Evolutionary conservation across 169 alveolate genomes (phyloP), one percentile per base, ranked within the genome.

Genomic region (Eimeria acervulina): DNA sequence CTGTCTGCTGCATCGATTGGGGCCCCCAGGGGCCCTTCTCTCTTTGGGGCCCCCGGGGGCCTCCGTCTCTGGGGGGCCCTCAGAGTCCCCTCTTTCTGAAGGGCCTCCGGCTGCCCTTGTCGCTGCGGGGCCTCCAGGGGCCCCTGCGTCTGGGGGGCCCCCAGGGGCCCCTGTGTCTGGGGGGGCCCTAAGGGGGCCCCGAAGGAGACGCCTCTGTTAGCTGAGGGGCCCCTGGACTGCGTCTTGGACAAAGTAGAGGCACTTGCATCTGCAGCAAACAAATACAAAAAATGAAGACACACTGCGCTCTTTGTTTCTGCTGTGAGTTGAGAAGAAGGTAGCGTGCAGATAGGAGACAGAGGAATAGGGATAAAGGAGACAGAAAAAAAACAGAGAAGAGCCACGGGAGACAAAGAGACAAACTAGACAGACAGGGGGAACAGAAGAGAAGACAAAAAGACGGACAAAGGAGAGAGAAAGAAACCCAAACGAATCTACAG

Each of bases 121-220:
- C 12, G 5, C 55, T 47, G 55, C n/a, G n/a, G 19, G 74, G 15
- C 33, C 38, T n/a, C 8, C 1, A 0, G n/a, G 68, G 68, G 68
- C 1, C 68, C n/a, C 68, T 55, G 66, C 55, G 5, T 47, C 55
- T 47, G 55, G 55, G 55, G 55, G 55, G 55, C 55, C 55, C 55
- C 55, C 55, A 47, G 55, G 55, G 55, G 55, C 55, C 12, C 55
- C 55, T 47, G 5, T 12, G 5, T 47, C 55, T 47, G 55, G 55
- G 55, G 55, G 66, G 66, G n/a, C 66, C 66, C 66, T 26, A 1
- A 36, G 72, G 72, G 74, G 74, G 74, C 74, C 74, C 74, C 74
- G 8, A 63, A 23, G 8, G 74, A 63, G 19, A n/a, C 19, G 15
- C 74, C 74, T 2, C 74, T 63, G 38, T 23, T 63, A n/a, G 36